Base-by-base conservation (phyloP, 2,329 filamentous ascomycete genomes). In the Paracorniculantispora psalliotae region DNA sequence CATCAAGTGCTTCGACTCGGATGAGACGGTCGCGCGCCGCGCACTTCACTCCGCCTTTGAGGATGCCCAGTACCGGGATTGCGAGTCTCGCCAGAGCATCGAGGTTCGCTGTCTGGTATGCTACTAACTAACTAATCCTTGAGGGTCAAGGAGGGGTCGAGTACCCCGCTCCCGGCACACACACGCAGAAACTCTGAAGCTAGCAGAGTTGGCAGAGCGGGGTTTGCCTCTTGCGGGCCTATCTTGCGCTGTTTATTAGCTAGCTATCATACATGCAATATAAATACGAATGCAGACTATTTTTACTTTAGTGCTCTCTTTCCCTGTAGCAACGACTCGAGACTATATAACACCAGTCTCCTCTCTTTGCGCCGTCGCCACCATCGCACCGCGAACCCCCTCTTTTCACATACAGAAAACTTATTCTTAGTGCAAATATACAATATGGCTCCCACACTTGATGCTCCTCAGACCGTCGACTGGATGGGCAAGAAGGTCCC, bases 1-100 rank as follows among this genome's bases (percentile, higher is more conserved):
- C 41, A 83, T 87, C 71, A 87, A 86, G 67, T 84, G 81, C 63
- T 86, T 80, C 64, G 84, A 87, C 69, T 89, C 85, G 81, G 79
- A 75, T 10, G 78, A 79, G 69, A 70, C 73, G 37, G 80, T 83
- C 13, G 77, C 80, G 1, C 73, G 80, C 7, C 69, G 81, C 6
- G 75, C 81, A 37, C 80, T 81, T 25, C 82, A 85, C 66, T 77
- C 76, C 12, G 79, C 81, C 1, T 84, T 86, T 72, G 71, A 72
- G 15, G 77, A 83, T 67, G 71, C 75, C 9, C 52, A 37, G 79
- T 67, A 88, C 0, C 75, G 77, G 52, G 82, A 79, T 13, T 84
- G 81, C 25, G 79, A 80, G 55, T 79, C 79, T 9, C 65, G 85
- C 63, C 80, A 88, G 73, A 86, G 83, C 65, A 87, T 88, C 61